phyloP scores from a whole-genome alignment of 495 filamentous ascomycete species.

The Neurospora sublineolata region DNA sequence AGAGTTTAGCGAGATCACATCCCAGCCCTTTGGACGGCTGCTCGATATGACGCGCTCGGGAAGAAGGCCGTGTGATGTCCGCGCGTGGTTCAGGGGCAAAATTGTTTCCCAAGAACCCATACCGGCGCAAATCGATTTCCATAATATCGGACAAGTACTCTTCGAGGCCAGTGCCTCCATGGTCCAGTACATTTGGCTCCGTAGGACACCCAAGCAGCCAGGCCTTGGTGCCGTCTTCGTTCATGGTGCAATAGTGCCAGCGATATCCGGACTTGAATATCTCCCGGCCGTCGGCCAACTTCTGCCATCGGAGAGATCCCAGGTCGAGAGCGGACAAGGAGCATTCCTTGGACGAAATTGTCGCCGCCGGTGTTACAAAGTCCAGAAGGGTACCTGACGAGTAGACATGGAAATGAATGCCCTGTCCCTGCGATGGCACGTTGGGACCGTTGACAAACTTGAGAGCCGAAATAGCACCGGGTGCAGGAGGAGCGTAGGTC shows the following conservation, averaged over 20 bases:
- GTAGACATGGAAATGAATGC: conserved; percentile 89
- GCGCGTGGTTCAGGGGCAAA: conserved; percentile 47
- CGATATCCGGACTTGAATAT: conserved; percentile 78
- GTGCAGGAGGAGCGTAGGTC: conserved; percentile 55
- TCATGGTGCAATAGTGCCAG: conserved; percentile 96
- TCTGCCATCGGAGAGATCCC: conserved; percentile 79
- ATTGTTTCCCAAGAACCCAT: conserved; percentile 77
- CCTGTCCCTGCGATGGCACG: conserved; percentile 76
- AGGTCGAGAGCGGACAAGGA: conserved; percentile 82
- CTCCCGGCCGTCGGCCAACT: conserved; percentile 82
- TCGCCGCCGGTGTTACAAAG: conserved; percentile 83
- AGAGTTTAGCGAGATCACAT: conserved; percentile 69
- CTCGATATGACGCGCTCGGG: conserved; percentile 28
- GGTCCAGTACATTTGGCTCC: conserved; percentile 42
- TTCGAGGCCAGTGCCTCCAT: conserved; percentile 48
- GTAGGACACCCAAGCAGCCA: conserved; percentile 90
- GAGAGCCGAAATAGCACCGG: conserved; percentile 79
- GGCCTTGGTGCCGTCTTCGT: conserved; percentile 84
- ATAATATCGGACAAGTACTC: conserved; percentile 91
- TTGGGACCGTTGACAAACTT: conserved; percentile 82
- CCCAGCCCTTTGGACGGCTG: conserved; percentile 59
- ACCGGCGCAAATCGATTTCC: conserved; percentile 73
- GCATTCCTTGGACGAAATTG: conserved; percentile 71
- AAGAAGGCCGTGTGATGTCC: conserved; percentile 41
- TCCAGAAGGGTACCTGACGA: conserved; percentile 87